Evolutionary conservation across 208 protist species (phyloP), one percentile per base, ranked within the genome.

Genomic region (Wallacemonas sp.): DNA sequence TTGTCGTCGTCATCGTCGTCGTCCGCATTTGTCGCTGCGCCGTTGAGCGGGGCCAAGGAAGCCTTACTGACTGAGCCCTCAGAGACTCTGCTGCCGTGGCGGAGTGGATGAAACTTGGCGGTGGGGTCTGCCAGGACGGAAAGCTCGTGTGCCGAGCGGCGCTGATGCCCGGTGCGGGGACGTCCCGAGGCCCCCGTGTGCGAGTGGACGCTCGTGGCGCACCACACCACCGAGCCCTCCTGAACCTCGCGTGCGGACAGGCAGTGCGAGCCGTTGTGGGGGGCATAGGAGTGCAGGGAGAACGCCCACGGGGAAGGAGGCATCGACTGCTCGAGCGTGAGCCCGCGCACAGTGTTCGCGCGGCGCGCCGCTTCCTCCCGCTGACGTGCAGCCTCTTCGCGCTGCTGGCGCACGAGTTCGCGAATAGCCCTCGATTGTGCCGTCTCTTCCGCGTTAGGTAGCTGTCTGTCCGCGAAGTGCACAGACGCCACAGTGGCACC

Each of bases 271-370:
- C n/a, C n/a, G 26, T n/a, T 57, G 50, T 19, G 50, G 8, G 9
- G 6, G 15, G 22, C 15, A 19, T 57, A 57, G 13, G 50, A 57
- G 30, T 57, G 22, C n/a, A 57, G n/a, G 12, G 50, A 57, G 30
- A 57, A 24, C 4, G 0, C 0, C 50, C 50, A 57, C 19, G 50
- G 50, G 15, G 50, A 57, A 10, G 50, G 50, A 13, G 50, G 50
- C 50, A 57, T 57, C 17, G 50, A 57, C 50, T 57, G 50, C 29
- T 57, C 50, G 8, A 57, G 50, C n/a, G 50, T 57, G 30, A 57
- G 50, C 9, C 50, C 50, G 24, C 50, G 50, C 50, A 57, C 29
- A 10, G 50, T 57, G 22, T 57, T 57, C n/a, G 50, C 50, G 19
- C 29, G 50, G 3, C 26, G 6, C 9, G 50, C 32, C 17, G 50